phyloP scores from a whole-genome alignment of 306 rosid species.

The Sindora glabra region DNA sequence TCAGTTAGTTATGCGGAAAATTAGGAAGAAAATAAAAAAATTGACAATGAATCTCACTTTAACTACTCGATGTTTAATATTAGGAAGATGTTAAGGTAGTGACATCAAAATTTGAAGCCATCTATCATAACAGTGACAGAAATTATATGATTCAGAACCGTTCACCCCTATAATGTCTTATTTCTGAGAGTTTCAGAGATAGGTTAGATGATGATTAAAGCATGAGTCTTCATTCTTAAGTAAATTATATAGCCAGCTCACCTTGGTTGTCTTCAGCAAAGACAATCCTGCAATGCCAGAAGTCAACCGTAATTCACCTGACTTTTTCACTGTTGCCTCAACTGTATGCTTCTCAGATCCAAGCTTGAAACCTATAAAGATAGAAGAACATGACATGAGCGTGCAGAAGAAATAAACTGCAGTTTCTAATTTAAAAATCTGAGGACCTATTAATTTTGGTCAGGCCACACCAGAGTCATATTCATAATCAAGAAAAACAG shows the following conservation, averaged over 20 bases:
- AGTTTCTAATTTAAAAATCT: not conserved
- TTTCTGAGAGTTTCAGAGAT: not conserved
- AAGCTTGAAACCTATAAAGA: constrained; percentile 69
- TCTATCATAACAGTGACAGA: not conserved
- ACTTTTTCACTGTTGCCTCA: constrained; percentile 57
- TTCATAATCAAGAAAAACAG: not conserved
- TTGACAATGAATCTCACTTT: too few relatives aligned
- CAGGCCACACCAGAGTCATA: not conserved
- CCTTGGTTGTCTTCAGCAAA: constrained; percentile 81
- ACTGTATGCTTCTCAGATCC: constrained; percentile 86
- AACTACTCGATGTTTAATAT: too few relatives aligned
- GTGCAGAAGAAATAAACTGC: not conserved
- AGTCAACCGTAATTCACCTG: constrained; percentile 57
- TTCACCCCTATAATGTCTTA: not conserved
- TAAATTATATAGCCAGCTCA: constrained; percentile 15
- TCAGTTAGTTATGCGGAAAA: too few relatives aligned
- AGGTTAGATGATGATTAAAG: not conserved
- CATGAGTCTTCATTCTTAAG: not conserved
- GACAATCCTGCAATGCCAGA: constrained; percentile 86
- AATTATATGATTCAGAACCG: not conserved
- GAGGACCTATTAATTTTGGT: not conserved
- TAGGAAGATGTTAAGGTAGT: not conserved
- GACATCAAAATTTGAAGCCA: not conserved
- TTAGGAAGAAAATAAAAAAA: not conserved
- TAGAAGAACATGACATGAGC: not conserved